Conservation (phyloP, 257 asterid species). For the Gentiana macrophylla region DNA sequence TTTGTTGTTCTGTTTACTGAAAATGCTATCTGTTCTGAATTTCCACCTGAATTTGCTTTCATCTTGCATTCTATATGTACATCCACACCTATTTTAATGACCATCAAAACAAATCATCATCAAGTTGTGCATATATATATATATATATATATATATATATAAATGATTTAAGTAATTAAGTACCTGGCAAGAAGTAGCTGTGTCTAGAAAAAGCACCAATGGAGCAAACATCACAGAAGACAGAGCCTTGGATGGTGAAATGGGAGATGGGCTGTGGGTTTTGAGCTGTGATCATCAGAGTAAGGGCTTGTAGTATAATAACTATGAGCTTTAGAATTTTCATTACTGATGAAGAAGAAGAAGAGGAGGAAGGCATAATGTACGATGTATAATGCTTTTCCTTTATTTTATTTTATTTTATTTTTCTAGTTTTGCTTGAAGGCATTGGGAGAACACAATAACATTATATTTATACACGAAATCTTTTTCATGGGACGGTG, state of each 20-base stretch:
- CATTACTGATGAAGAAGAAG: too few species aligned
- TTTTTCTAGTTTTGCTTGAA: too few species aligned
- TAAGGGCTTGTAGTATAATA: slow-evolving; percentile 8
- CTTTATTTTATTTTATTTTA: too few species aligned
- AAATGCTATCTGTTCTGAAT: slow-evolving; percentile 22
- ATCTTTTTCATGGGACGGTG: too few species aligned
- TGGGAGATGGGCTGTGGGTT: slow-evolving; percentile 17
- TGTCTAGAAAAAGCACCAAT: slow-evolving; percentile 28
- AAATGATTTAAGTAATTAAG: too few species aligned
- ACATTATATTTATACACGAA: too few species aligned
- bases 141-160: too few species aligned
- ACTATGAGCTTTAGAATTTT: slow-evolving; percentile 3
- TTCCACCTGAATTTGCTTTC: slow-evolving; percentile 18
- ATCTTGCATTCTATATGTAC: slow-evolving; percentile 24
- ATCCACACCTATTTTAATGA: slow-evolving; percentile 25
- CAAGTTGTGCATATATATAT: too few species aligned
- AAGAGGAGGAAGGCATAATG: slow-evolving; percentile 1
- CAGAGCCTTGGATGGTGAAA: slow-evolving; percentile 35
- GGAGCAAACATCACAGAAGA: slow-evolving; percentile 33
- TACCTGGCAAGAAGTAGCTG: slow-evolving; percentile 42
- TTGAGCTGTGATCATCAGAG: slow-evolving; percentile 15
- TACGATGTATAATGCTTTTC: slow-evolving; percentile 3
- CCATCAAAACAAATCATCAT: neutral
- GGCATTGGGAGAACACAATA: too few species aligned
- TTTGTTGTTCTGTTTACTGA: slow-evolving; percentile 29